Conservation (phyloP, 768 basidiomycete genomes). For the Boletus rex-veris region DNA sequence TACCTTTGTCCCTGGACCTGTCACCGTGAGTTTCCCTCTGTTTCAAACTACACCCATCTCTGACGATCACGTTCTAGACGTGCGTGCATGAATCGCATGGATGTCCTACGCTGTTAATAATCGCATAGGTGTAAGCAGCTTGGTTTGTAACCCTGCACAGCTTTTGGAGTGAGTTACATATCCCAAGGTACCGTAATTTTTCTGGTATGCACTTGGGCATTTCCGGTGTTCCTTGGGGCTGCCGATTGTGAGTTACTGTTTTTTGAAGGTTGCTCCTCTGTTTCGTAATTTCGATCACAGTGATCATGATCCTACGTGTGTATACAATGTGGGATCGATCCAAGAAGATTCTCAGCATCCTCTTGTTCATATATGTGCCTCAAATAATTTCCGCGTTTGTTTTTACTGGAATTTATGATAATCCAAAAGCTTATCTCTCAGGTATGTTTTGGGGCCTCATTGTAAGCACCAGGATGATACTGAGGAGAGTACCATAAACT, state of each 20-base stretch:
- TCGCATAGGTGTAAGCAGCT: slow-evolving; percentile 1
- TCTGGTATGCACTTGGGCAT: neutral
- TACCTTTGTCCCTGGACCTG: neutral
- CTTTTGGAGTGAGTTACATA: neutral
- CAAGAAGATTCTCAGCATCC: neutral
- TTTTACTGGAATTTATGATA: neutral
- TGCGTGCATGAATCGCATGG: neutral
- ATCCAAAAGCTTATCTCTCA: neutral
- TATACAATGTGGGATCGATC: slow-evolving; percentile 4
- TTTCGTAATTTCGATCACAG: neutral
- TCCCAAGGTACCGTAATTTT: neutral
- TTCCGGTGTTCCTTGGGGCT: neutral
- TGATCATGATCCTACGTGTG: slow-evolving; percentile 8
- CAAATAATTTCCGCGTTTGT: neutral
- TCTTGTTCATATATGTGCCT: slow-evolving; percentile 2
- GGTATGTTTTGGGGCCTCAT: neutral
- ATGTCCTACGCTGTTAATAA: neutral
- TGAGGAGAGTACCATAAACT: neutral
- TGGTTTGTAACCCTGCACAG: neutral
- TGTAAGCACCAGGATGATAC: too few species aligned
- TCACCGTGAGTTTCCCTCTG: neutral
- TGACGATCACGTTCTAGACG: neutral
- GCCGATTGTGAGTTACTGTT: neutral
- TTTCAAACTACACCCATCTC: too few species aligned
- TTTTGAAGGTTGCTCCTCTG: neutral